These are phyloP conservation scores for Domatiomyces catenatus DNA, from an alignment of 2,329 filamentous ascomycete species.

Conservation along the genomic window DNA sequence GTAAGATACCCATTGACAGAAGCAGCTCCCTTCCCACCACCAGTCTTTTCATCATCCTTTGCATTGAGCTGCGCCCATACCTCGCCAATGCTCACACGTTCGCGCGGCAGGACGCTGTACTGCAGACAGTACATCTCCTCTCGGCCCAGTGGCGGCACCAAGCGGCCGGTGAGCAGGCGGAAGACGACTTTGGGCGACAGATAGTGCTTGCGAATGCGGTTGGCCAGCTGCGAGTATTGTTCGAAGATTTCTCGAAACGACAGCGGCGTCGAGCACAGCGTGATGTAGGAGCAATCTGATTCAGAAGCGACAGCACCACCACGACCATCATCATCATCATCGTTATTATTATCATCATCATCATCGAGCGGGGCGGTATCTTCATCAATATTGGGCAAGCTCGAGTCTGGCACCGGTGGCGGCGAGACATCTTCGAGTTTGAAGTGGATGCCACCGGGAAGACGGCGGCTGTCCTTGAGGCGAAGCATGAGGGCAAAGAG, in stretches of 20 bases:
- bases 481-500: conserved; percentile 93
- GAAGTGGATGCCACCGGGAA: conserved; percentile 50
- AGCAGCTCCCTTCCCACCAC: conserved; percentile 46
- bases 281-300: conserved; percentile 9
- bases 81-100: conserved; percentile 62
- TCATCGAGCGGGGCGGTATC: not conserved
- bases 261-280: conserved; percentile 61
- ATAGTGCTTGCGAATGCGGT: conserved; percentile 89
- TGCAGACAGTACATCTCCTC: conserved; percentile 92
- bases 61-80: conserved; percentile 64
- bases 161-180: conserved; percentile 75
- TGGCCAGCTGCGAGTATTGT: conserved; percentile 89
- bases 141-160: conserved; percentile 86
- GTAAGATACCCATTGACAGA: conserved; percentile 86
- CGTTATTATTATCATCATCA: not conserved
- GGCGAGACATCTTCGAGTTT: conserved; percentile 3
- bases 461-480: conserved; percentile 75
- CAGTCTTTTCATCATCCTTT: not conserved
- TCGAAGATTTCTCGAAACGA: conserved; percentile 89
- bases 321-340: too few relatives aligned
- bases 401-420: not conserved
- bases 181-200: conserved; percentile 75
- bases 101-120: conserved; percentile 90
- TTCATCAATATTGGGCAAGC: not conserved
- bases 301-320: not conserved